phyloP scores from a whole-genome alignment of 2,329 filamentous ascomycete species.

The Apiospora aurea region DNA sequence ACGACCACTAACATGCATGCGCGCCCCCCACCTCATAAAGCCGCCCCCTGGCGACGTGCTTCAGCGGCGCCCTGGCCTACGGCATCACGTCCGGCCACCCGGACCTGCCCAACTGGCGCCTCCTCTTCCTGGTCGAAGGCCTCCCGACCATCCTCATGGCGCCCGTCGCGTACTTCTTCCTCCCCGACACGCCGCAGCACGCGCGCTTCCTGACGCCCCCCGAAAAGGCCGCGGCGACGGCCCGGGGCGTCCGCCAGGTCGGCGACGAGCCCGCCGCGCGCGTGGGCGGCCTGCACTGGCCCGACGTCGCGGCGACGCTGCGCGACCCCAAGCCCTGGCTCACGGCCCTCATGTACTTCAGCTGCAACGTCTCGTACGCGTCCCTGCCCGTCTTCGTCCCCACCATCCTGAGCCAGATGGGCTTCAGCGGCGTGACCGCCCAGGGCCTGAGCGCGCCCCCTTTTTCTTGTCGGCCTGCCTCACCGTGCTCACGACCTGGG shows the following conservation, averaged over 20 bases:
- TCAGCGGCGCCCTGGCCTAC: constrained; percentile 72
- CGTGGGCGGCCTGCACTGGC: constrained; percentile 51
- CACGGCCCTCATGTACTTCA: constrained; percentile 50
- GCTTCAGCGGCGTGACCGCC: constrained; percentile 69
- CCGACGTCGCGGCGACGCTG: constrained; percentile 56
- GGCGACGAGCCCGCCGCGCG: constrained; percentile 55
- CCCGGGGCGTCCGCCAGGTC: constrained; percentile 59
- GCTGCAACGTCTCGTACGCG: constrained; percentile 65
- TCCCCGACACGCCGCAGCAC: constrained; percentile 56
- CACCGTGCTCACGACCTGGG: constrained; percentile 65
- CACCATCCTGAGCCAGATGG: constrained; percentile 70
- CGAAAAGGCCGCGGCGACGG: constrained; percentile 64
- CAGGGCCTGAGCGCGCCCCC: constrained; percentile 77
- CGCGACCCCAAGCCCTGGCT: constrained; percentile 58
- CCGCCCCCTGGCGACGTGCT: constrained; percentile 73
- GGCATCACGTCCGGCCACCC: constrained; percentile 70
- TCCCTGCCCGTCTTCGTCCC: constrained; percentile 71
- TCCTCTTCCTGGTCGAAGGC: constrained; percentile 46
- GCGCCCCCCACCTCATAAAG: constrained; percentile 23
- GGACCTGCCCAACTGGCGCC: constrained; percentile 53
- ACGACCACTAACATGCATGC: background rate
- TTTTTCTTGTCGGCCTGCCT: constrained; percentile 72
- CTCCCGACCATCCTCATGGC: constrained; percentile 43
- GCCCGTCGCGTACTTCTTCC: constrained; percentile 37
- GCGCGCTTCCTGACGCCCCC: constrained; percentile 62